Percentiles rank a stretch among this genome's conserved stretches.
These are phyloP conservation scores for Hanseniaspora guilliermondii DNA, from an alignment of 805 yeast species.

Conservation along the genomic window DNA sequence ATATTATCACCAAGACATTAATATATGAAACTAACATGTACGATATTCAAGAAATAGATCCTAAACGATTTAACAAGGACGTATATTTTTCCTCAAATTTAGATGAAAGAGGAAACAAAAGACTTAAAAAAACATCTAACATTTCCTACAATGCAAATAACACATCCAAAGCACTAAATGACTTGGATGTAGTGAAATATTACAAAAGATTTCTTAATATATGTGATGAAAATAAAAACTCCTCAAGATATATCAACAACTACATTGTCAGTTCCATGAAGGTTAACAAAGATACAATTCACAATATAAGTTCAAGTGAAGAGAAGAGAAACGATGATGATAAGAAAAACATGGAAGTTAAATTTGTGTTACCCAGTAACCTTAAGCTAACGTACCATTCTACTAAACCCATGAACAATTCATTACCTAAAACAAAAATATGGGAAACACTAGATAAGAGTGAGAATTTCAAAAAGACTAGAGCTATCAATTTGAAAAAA, in stretches of 20 bases:
- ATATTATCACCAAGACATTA: not conserved
- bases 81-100: conserved; percentile 23
- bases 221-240: not conserved
- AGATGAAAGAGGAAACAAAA: conserved; percentile 19
- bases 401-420: conserved; percentile 24
- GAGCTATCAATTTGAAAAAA: conserved; percentile 24
- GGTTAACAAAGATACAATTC: conserved; percentile 12
- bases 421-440: not conserved
- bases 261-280: conserved; percentile 18
- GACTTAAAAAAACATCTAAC: conserved; percentile 15
- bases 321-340: conserved; percentile 22
- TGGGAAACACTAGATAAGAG: not conserved
- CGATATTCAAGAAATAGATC: conserved; percentile 25
- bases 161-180: not conserved
- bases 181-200: not conserved
- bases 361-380: conserved; percentile 25
- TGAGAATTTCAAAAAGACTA: conserved; percentile 2
- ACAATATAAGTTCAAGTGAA: conserved; percentile 13
- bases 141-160: conserved; percentile 1
- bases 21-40: conserved; percentile 15
- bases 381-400: conserved; percentile 24
- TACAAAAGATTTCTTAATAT: not conserved
- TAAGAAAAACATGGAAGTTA: conserved; percentile 17
- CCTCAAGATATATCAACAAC: not conserved
- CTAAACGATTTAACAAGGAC: conserved; percentile 25